A percentile compares a stretch with the other conserved stretches of the same genome.
These are phyloP conservation scores for Malassezia arunalokei DNA, from an alignment of 1,284 basidiomycete species.

Conservation along the genomic window DNA sequence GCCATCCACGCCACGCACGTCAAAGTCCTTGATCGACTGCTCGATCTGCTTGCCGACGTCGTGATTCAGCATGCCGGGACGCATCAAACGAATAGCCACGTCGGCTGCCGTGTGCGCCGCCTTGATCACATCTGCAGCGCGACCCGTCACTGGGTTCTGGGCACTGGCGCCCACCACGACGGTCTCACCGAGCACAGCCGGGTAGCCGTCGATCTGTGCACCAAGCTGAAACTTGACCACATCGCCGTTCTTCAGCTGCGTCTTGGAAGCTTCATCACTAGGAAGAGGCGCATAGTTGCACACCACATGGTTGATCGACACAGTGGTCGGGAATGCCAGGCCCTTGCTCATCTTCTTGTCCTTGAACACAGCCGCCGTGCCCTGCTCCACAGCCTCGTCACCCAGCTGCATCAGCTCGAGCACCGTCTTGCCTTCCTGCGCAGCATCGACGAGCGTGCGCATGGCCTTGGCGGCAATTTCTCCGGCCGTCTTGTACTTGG, in stretches of 20 bases:
- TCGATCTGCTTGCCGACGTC: conserved; percentile 75
- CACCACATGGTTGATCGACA: conserved; percentile 70
- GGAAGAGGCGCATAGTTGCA: conserved; percentile 54
- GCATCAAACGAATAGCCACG: conserved; percentile 54
- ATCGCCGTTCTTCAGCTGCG: conserved; percentile 66
- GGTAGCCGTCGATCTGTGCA: conserved; percentile 86
- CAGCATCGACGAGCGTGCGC: conserved; percentile 53
- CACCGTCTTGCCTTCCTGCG: conserved; percentile 64
- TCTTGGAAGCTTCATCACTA: conserved; percentile 51
- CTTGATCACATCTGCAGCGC: conserved; percentile 76
- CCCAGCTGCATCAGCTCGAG: conserved; percentile 83
- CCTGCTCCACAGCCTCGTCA: conserved; percentile 78
- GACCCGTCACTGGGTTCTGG: conserved; percentile 66
- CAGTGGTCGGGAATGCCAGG: conserved; percentile 76
- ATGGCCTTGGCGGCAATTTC: conserved; percentile 76
- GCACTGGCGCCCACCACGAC: conserved; percentile 56
- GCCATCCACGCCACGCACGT: conserved; percentile 35
- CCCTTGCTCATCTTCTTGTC: conserved; percentile 66
- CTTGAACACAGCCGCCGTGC: conserved; percentile 75
- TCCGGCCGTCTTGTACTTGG: conserved; percentile 62
- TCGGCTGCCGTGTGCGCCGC: conserved; percentile 89
- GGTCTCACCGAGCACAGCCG: conserved; percentile 74
- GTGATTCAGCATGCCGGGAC: conserved; percentile 78
- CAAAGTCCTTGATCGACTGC: conserved; percentile 52
- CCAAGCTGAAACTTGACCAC: conserved; percentile 92